phyloP scores from a whole-genome alignment of 345 rosid species.

The Lepidium didymum region DNA sequence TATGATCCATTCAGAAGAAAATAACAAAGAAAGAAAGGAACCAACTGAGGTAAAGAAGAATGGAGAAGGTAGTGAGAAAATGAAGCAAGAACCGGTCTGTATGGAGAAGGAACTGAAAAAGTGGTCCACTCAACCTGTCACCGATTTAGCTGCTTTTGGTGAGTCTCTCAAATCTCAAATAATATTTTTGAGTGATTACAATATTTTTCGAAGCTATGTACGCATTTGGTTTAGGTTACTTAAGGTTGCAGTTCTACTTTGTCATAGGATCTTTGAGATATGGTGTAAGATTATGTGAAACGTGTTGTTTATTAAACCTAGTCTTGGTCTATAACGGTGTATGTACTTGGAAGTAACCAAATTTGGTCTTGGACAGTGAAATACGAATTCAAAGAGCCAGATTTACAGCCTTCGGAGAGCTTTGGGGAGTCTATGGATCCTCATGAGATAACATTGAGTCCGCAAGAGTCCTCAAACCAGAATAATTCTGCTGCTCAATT shows the following conservation, averaged over 20 bases:
- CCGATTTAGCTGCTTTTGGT: background rate
- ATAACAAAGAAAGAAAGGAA: background rate
- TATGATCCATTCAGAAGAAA: background rate
- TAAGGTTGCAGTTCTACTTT: background rate
- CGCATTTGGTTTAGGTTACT: background rate
- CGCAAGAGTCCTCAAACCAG: slow-evolving; percentile 15
- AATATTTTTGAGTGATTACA: background rate
- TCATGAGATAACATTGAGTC: slow-evolving; percentile 1
- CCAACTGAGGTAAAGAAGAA: background rate
- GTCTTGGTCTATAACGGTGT: background rate
- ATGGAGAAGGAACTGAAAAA: background rate
- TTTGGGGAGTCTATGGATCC: background rate
- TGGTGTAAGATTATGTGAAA: background rate
- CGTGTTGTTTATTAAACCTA: background rate
- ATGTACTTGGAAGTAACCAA: background rate
- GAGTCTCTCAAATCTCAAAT: background rate
- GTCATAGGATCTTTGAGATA: background rate
- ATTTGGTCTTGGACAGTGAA: background rate
- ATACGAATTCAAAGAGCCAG: background rate
- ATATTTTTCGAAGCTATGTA: background rate
- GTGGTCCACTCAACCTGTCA: background rate
- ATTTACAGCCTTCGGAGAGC: background rate
- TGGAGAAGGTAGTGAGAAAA: slow-evolving; percentile 1
- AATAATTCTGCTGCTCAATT: background rate
- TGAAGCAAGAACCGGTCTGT: slow-evolving; percentile 32